These are phyloP conservation scores for Caryopteris hybrid DNA, from an alignment of 305 asterid genomes.

Conservation along the genomic window DNA sequence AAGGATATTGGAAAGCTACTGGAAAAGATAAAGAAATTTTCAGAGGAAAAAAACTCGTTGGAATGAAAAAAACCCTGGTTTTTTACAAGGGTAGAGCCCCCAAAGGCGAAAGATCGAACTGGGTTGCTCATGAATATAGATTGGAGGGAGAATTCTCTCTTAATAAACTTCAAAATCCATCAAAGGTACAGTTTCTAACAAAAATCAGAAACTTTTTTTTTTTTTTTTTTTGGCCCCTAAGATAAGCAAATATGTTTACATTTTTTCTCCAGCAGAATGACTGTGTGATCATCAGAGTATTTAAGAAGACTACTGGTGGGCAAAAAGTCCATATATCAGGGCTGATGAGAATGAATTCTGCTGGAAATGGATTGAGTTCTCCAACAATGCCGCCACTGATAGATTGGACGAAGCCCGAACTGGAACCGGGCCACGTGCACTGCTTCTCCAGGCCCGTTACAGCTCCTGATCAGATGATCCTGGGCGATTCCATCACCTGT, in stretches of 20 bases:
- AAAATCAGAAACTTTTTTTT: not conserved
- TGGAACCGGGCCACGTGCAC: slow-evolving; percentile 41
- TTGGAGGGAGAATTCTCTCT: slow-evolving; percentile 40
- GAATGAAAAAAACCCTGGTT: slow-evolving; percentile 58
- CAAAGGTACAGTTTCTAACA: slow-evolving; percentile 33
- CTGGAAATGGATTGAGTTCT: slow-evolving; percentile 16
- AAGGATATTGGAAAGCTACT: slow-evolving; percentile 66
- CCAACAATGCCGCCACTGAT: slow-evolving; percentile 37
- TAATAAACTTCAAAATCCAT: slow-evolving; percentile 26
- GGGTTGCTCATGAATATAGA: slow-evolving; percentile 55
- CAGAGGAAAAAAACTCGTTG: slow-evolving; percentile 32
- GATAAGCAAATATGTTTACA: not conserved
- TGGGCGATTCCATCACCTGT: slow-evolving; percentile 18
- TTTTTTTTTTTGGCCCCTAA: not conserved
- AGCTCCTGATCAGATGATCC: slow-evolving; percentile 21
- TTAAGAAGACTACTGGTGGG: slow-evolving; percentile 34
- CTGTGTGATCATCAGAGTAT: slow-evolving; percentile 42
- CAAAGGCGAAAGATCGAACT: slow-evolving; percentile 44
- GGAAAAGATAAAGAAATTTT: slow-evolving; percentile 49
- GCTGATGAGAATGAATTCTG: slow-evolving; percentile 2
- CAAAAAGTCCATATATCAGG: slow-evolving; percentile 35
- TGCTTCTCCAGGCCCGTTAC: slow-evolving; percentile 56
- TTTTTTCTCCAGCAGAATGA: slow-evolving; percentile 26
- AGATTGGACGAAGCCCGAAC: slow-evolving; percentile 22
- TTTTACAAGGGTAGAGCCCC: slow-evolving; percentile 65